Evolutionary conservation across 2,329 filamentous ascomycete species (phyloP), one percentile per base, ranked within the genome.

Genomic region (Exophiala alcalophila): DNA sequence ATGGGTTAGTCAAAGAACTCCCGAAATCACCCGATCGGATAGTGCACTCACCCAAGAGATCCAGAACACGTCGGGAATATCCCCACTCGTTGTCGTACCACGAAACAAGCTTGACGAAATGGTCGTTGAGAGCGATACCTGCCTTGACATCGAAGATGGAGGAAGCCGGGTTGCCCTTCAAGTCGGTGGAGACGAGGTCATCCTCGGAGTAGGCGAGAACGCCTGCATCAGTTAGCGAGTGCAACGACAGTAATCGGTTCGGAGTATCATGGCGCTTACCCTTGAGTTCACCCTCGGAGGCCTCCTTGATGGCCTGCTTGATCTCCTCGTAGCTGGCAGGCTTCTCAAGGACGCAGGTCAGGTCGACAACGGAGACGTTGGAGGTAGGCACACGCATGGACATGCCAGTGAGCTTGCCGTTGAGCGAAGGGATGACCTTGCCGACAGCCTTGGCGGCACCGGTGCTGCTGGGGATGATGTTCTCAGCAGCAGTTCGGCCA

Each of bases 1-100:
- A 26, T 12, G 21, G 18, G 55, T 65, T 50, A 68, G 63, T 53
- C 27, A 34, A 36, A 21, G 24, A 21, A 15, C 12, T 36, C 20
- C 46, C 44, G 36, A 46, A 23, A 39, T 34, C 21, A 45, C 36
- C 35, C 47, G 39, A 43, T 24, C 14, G 23, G 26, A 40, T 27
- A 38, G 28, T n/a, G 38, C 28, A 60, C 65, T 64, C 64, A 69
- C 65, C 51, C 54, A 70, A 66, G 62, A 92, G 84, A 73, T 92
- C 86, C 59, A 90, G 75, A 63, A 90, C 86, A 81, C 86, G 92
- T 77, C 90, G 90, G 71, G 86, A 94, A 85, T 98, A 97, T 66
- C 90, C 92, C 89, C 90, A 96, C 82, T 97, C 91, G 80, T 97
- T 97, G 80, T 95, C 89, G 76, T 95, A 95, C 92, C 91, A 97